phyloP scores from a whole-genome alignment of 192 early-diverging fungal genomes.

The Geosiphon pyriformis region DNA sequence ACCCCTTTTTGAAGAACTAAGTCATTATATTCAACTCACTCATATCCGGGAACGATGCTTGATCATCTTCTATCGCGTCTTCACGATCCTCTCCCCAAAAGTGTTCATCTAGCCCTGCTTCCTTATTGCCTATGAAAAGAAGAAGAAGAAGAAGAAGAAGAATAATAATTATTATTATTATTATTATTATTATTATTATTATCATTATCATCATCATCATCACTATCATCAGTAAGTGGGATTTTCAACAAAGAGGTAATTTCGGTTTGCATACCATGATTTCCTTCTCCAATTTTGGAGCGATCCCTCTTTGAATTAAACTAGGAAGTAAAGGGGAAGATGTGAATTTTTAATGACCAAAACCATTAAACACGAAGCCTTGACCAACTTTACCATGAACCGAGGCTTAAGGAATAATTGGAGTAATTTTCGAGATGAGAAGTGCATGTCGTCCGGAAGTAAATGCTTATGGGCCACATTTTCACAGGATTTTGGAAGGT shows the following conservation, averaged over 20 bases:
- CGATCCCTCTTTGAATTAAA: no score
- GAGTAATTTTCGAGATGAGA: conserved; percentile 50
- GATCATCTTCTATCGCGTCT: not conserved
- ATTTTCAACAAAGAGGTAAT: no score
- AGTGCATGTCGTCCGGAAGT: conserved; percentile 80
- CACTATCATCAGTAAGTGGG: no score
- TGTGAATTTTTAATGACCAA: no score
- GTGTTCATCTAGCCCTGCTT: not conserved
- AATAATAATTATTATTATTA: conserved; percentile 12
- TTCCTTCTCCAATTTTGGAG: no score
- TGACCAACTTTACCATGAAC: conserved; percentile 38
- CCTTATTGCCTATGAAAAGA: not conserved
- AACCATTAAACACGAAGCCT: no score
- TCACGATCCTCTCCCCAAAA: conserved; percentile 5
- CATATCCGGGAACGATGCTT: conserved; percentile 2
- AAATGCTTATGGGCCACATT: conserved; percentile 48
- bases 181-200: conserved; percentile 25
- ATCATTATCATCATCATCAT: no score
- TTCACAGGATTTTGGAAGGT: conserved; percentile 50
- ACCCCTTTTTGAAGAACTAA: not conserved
- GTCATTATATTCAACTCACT: no score
- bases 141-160: not conserved
- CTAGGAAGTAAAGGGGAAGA: no score
- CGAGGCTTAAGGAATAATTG: conserved; percentile 46
- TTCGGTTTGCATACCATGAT: no score